Conservation (phyloP, 306 rosid species). For the Echinosophora koreensis region DNA sequence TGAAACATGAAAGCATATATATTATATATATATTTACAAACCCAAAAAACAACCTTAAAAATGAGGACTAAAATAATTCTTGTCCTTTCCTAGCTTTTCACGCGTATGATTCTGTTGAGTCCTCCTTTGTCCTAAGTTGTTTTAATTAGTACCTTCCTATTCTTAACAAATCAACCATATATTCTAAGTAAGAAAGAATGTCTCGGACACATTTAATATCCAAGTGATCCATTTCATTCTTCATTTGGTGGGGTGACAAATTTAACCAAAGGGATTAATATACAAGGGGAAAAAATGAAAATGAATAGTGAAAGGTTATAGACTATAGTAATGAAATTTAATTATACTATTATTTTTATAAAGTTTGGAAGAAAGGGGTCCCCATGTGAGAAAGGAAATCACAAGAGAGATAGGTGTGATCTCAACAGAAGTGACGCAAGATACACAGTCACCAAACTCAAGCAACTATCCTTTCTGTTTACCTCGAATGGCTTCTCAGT, state of each 20-base stretch:
- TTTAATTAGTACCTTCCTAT: conserved; percentile 43
- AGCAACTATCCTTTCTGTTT: conserved; percentile 65
- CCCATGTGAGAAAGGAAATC: conserved; percentile 55
- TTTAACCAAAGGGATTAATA: background rate
- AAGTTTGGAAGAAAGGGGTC: conserved; percentile 45
- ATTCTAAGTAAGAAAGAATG: conserved; percentile 49
- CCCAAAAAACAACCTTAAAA: conserved; percentile 41
- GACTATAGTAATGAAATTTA: conserved; percentile 9
- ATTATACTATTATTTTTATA: conserved; percentile 30
- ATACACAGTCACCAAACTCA: conserved; percentile 59
- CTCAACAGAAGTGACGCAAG: conserved; percentile 59
- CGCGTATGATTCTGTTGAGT: conserved; percentile 36
- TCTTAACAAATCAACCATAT: conserved; percentile 42
- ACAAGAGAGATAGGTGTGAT: conserved; percentile 57
- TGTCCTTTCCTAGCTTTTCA: conserved; percentile 42
- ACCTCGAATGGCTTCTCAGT: conserved; percentile 65
- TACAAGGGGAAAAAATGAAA: background rate
- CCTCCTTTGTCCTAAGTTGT: conserved; percentile 17
- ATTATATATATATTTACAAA: background rate
- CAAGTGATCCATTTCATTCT: conserved; percentile 28
- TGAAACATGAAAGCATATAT: background rate
- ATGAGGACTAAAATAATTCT: conserved; percentile 34
- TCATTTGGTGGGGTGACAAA: conserved; percentile 20
- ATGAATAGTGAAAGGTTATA: background rate
- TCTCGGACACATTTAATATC: conserved; percentile 49